A percentile compares a stretch with the other conserved stretches of the same genome.
Conservation (phyloP, 805 yeast species). For the Barnettozyma sp. region DNA sequence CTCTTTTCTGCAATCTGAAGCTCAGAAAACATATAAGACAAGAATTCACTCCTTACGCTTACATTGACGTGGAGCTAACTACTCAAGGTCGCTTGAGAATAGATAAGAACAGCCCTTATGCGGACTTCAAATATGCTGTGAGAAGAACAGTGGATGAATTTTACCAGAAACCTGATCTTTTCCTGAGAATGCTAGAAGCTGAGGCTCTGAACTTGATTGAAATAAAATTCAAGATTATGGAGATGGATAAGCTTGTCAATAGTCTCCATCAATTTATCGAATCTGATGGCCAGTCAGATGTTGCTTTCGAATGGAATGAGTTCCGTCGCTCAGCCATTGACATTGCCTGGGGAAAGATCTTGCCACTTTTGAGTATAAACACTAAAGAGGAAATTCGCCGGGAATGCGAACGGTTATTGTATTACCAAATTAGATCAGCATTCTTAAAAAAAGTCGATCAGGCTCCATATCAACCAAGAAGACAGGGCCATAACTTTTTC, state of each 20-base stretch:
- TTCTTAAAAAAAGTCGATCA: constrained; percentile 76
- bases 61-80: constrained; percentile 68
- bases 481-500: constrained; percentile 45
- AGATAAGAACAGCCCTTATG: constrained; percentile 72
- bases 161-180: constrained; percentile 67
- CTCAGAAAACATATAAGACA: constrained; percentile 64
- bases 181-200: constrained; percentile 86
- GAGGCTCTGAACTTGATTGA: constrained; percentile 70
- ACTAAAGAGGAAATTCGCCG: constrained; percentile 78
- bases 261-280: constrained; percentile 48
- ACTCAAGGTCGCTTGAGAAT: constrained; percentile 78
- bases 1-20: constrained; percentile 72
- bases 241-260: constrained; percentile 33
- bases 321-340: constrained; percentile 63
- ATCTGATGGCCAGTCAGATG: constrained; percentile 72
- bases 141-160: constrained; percentile 76
- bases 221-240: constrained; percentile 47
- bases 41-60: constrained; percentile 56
- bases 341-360: constrained; percentile 58
- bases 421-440: constrained; percentile 59
- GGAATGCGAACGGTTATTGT: constrained; percentile 65
- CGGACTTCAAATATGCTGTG: constrained; percentile 85
- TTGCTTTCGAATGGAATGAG: constrained; percentile 75
- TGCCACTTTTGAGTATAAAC: constrained; percentile 61
- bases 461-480: constrained; percentile 82